Evolutionary conservation across 106 monocot genomes (phyloP).

Genomic region (Phalaenopsis aphrodite): DNA sequence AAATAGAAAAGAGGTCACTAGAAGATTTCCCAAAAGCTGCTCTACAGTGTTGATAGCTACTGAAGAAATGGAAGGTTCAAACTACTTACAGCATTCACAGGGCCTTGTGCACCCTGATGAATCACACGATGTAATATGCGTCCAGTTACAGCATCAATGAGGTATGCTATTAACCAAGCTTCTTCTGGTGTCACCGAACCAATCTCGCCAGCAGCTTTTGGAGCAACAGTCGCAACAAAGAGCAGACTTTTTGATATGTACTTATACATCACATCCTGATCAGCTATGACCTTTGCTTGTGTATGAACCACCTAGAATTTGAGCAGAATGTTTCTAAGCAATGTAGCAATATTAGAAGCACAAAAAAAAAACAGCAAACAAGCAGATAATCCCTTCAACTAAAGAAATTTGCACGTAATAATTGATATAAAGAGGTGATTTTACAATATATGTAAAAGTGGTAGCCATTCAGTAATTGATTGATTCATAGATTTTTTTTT

Average conservation of each 20-base stretch:
- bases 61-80: neutral
- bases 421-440: neutral
- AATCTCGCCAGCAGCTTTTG: constrained; percentile 78
- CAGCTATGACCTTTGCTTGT: constrained; percentile 84
- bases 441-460: neutral
- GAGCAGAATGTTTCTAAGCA: constrained; percentile 2
- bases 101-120: constrained; percentile 94
- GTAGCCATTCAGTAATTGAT: neutral
- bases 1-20: constrained; percentile 6
- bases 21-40: constrained; percentile 4
- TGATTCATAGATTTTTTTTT: neutral
- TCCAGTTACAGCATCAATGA: constrained; percentile 88
- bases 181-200: constrained; percentile 87
- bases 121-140: constrained; percentile 84
- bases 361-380: neutral
- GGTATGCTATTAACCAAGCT: constrained; percentile 71
- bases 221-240: constrained; percentile 80
- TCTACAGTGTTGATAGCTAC: neutral
- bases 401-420: neutral
- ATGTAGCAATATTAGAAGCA: neutral
- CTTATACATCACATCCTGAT: constrained; percentile 94
- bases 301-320: constrained; percentile 85
- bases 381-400: neutral
- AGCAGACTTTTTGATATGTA: constrained; percentile 83
- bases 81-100: constrained; percentile 81